Evolutionary conservation across 768 basidiomycete species (phyloP).

Genomic region (Boletus reticulatus): DNA sequence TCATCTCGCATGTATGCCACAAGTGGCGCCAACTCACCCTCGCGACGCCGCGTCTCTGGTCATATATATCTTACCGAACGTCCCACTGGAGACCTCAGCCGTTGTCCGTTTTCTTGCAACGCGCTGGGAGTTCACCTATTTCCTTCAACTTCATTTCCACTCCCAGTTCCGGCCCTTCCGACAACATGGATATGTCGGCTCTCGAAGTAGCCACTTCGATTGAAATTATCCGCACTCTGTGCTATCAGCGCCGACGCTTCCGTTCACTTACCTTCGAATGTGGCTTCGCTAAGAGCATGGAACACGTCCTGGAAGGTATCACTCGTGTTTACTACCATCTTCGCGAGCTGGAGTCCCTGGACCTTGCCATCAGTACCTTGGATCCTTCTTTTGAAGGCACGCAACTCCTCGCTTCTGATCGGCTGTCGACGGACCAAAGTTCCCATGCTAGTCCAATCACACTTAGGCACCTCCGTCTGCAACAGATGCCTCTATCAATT

Average conservation of each 20-base stretch:
- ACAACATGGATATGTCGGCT: slow-evolving; percentile 13
- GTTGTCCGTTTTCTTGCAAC: slow-evolving; percentile 33
- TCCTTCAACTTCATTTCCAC: slow-evolving; percentile 35
- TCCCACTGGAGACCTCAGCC: slow-evolving; percentile 21
- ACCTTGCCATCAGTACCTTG: slow-evolving; percentile 26
- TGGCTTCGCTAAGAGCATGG: slow-evolving; percentile 28
- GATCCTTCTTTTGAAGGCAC: slow-evolving; percentile 29
- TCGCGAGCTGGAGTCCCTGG: slow-evolving; percentile 27
- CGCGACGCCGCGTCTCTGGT: slow-evolving; percentile 45
- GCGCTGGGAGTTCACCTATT: slow-evolving; percentile 34
- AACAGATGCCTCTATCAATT: slow-evolving; percentile 40
- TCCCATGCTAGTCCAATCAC: background rate
- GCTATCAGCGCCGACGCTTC: slow-evolving; percentile 26
- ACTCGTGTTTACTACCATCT: slow-evolving; percentile 13
- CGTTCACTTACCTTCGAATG: slow-evolving; percentile 37
- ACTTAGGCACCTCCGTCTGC: slow-evolving; percentile 38
- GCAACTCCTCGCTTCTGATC: slow-evolving; percentile 21
- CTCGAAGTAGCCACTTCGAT: slow-evolving; percentile 19
- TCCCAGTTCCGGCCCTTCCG: slow-evolving; percentile 4
- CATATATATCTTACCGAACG: slow-evolving; percentile 33
- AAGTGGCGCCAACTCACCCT: slow-evolving; percentile 49
- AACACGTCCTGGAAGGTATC: slow-evolving; percentile 24
- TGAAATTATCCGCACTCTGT: slow-evolving; percentile 25
- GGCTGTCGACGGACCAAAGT: slow-evolving; percentile 10
- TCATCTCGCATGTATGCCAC: slow-evolving; percentile 48